These are phyloP conservation scores for Ophiostoma quercus DNA, from an alignment of 2,329 filamentous ascomycete genomes.

Conservation along the genomic window DNA sequence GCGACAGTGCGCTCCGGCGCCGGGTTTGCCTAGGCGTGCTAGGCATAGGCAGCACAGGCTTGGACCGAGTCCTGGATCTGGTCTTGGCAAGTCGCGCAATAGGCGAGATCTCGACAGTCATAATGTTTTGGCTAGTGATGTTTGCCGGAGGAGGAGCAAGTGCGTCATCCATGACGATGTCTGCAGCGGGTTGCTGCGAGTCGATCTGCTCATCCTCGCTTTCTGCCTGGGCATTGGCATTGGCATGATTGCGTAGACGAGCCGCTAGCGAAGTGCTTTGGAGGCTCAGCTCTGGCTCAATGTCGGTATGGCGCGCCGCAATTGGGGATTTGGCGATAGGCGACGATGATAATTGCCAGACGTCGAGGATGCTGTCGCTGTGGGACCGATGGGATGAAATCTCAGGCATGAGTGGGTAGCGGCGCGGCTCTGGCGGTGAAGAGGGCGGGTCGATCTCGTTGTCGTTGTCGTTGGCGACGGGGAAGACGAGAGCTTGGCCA, in stretches of 20 bases:
- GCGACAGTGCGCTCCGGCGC: conserved; percentile 17
- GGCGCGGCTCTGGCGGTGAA: conserved; percentile 52
- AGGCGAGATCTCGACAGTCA: conserved; percentile 17
- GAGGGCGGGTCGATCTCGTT: conserved; percentile 50
- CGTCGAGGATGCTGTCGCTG: conserved; percentile 36
- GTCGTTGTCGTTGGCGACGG: conserved; percentile 35
- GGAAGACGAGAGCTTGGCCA: conserved; percentile 46
- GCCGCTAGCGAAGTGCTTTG: neutral
- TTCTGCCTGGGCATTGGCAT: neutral
- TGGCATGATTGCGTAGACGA: neutral
- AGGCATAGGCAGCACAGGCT: conserved; percentile 8
- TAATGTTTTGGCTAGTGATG: neutral
- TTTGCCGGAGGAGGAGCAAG: neutral
- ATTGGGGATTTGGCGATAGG: conserved; percentile 50
- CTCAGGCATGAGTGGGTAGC: conserved; percentile 48
- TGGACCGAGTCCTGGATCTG: neutral
- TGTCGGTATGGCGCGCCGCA: conserved; percentile 32
- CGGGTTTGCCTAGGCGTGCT: conserved; percentile 22
- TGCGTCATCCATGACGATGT: neutral
- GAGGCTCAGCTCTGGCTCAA: conserved; percentile 26
- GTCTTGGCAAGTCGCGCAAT: neutral
- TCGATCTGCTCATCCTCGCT: neutral
- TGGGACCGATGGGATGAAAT: conserved; percentile 46
- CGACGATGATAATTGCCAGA: conserved; percentile 54
- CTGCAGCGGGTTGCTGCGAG: neutral